phyloP scores from a whole-genome alignment of 768 basidiomycete species.

The Heimioporus sp. region DNA sequence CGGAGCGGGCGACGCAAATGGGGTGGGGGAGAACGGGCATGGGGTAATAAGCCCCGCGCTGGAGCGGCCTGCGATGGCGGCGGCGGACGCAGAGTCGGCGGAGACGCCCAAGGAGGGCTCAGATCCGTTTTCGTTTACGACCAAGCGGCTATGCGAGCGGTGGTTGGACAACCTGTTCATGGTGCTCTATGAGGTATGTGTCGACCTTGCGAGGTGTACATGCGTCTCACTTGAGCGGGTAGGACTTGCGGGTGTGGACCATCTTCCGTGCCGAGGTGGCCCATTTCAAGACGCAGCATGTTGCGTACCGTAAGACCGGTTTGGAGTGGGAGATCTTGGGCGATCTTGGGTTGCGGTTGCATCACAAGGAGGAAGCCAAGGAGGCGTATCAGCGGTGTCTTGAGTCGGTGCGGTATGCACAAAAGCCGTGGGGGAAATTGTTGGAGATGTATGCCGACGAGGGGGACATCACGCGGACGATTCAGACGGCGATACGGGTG shows the following conservation, averaged over 20 bases:
- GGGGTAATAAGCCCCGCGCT: slow-evolving; percentile 28
- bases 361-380: slow-evolving; percentile 98
- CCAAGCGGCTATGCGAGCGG: slow-evolving; percentile 93
- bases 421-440: slow-evolving; percentile 91
- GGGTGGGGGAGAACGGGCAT: slow-evolving; percentile 7
- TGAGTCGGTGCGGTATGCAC: slow-evolving; percentile 80
- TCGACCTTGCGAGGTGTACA: neutral
- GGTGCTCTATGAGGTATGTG: slow-evolving; percentile 89
- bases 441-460: slow-evolving; percentile 98
- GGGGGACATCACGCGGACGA: slow-evolving; percentile 84
- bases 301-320: slow-evolving; percentile 96
- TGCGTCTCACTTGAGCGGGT: neutral
- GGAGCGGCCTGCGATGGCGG: slow-evolving; percentile 42
- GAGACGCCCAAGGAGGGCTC: slow-evolving; percentile 31
- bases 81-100: slow-evolving; percentile 29
- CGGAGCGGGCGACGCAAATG: slow-evolving; percentile 17
- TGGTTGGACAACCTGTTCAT: slow-evolving; percentile 99
- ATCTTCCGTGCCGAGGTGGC: slow-evolving; percentile 98
- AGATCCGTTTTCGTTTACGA: slow-evolving; percentile 88
- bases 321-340: slow-evolving; percentile 98
- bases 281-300: slow-evolving; percentile 98
- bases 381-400: slow-evolving; percentile 96
- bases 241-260: slow-evolving; percentile 98
- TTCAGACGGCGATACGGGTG: slow-evolving; percentile 91
- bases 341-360: slow-evolving; percentile 87